These are phyloP conservation scores for Fusarium subtropicale DNA, from an alignment of 2,329 filamentous ascomycete genomes.

Conservation along the genomic window DNA sequence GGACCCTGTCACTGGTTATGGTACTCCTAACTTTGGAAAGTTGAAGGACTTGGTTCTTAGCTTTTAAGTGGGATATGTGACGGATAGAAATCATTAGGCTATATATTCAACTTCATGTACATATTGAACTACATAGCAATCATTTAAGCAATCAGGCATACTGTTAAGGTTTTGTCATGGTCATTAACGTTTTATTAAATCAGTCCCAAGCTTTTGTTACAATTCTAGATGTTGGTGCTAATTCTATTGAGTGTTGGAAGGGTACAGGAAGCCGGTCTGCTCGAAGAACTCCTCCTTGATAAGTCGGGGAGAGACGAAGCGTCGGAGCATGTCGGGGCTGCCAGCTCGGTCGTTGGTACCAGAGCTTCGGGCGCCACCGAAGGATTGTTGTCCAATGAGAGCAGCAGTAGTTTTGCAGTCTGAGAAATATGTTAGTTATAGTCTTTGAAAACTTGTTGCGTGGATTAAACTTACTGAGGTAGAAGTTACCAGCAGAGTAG, in stretches of 20 bases:
- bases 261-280: slow-evolving; percentile 59
- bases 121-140: not conserved
- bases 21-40: slow-evolving; percentile 39
- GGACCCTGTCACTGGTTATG: slow-evolving; percentile 39
- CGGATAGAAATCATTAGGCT: not conserved
- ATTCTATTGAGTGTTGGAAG: slow-evolving; percentile 58
- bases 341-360: slow-evolving; percentile 70
- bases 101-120: not conserved
- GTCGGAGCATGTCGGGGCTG: slow-evolving; percentile 60
- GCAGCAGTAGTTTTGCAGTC: slow-evolving; percentile 68
- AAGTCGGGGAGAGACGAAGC: slow-evolving; percentile 63
- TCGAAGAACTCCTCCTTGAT: slow-evolving; percentile 63
- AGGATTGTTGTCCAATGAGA: slow-evolving; percentile 67
- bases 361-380: slow-evolving; percentile 63
- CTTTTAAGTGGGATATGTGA: not conserved
- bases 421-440: not conserved
- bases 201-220: slow-evolving; percentile 25
- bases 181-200: slow-evolving; percentile 27
- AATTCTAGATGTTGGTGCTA: slow-evolving; percentile 20
- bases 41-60: slow-evolving; percentile 29
- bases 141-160: not conserved
- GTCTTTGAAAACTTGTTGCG: accelerated
- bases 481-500: slow-evolving; percentile 68
- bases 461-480: slow-evolving; percentile 55
- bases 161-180: not conserved